phyloP scores from a whole-genome alignment of 495 filamentous ascomycete genomes.

The Entonaema liquescens region DNA sequence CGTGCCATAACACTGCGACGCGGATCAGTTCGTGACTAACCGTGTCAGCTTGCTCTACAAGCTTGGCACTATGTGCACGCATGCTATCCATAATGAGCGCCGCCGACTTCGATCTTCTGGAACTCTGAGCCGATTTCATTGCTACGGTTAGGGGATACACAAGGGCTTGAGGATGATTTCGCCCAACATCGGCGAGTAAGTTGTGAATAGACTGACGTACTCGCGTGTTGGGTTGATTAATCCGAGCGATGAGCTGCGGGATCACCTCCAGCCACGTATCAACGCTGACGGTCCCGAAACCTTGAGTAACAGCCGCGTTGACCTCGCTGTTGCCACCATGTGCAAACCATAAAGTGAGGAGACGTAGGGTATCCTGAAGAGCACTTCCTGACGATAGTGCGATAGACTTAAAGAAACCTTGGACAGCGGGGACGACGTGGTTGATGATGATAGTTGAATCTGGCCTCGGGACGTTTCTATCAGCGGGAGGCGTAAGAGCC shows the following conservation, averaged over 20 bases:
- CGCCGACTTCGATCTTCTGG: slow-evolving; percentile 83
- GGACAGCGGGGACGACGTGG: slow-evolving; percentile 92
- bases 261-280: slow-evolving; percentile 99
- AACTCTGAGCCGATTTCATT: slow-evolving; percentile 85
- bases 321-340: slow-evolving; percentile 91
- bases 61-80: slow-evolving; percentile 90
- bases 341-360: slow-evolving; percentile 95
- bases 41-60: slow-evolving; percentile 94
- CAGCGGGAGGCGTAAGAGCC: slow-evolving; percentile 69
- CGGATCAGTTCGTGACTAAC: slow-evolving; percentile 95
- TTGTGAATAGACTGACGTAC: slow-evolving; percentile 91
- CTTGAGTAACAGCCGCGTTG: slow-evolving; percentile 84
- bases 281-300: slow-evolving; percentile 87
- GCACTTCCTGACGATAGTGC: slow-evolving; percentile 89
- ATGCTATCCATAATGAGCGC: slow-evolving; percentile 96
- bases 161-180: slow-evolving; percentile 93
- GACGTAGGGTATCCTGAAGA: slow-evolving; percentile 90
- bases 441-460: slow-evolving; percentile 74
- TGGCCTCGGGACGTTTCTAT: slow-evolving; percentile 63
- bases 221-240: slow-evolving; percentile 89
- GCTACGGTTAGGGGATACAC: slow-evolving; percentile 99
- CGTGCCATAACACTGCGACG: slow-evolving; percentile 97
- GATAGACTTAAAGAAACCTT: slow-evolving; percentile 96
- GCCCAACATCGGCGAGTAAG: slow-evolving; percentile 88
- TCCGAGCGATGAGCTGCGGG: slow-evolving; percentile 94